phyloP scores from a whole-genome alignment of 306 rosid genomes.

The Rosa rugosa region DNA sequence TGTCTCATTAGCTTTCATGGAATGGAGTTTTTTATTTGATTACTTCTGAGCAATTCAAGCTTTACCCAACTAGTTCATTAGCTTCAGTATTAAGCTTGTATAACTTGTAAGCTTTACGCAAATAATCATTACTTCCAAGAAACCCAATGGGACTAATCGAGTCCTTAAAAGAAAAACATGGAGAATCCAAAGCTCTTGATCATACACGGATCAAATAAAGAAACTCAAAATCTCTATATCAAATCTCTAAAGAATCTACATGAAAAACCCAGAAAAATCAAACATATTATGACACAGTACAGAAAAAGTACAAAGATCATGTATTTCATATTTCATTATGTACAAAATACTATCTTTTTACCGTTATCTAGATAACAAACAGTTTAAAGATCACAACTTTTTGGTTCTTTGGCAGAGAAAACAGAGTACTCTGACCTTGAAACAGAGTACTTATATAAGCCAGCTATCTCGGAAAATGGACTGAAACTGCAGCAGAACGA shows the following conservation, averaged over 20 bases:
- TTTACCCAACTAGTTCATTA: background rate
- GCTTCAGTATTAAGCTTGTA: conserved; percentile 10
- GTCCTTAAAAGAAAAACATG: background rate
- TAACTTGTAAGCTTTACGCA: background rate
- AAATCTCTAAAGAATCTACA: background rate
- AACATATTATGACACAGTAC: background rate
- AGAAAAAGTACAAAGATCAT: background rate
- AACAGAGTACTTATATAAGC: conserved; percentile 31
- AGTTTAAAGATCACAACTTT: background rate
- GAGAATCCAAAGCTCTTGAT: background rate
- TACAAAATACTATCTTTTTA: background rate
- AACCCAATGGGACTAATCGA: background rate
- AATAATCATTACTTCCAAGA: background rate
- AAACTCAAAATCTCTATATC: background rate
- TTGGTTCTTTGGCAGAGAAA: background rate
- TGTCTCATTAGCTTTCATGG: background rate
- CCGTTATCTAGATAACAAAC: background rate
- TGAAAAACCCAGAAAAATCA: background rate
- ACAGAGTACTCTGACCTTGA: conserved; percentile 8
- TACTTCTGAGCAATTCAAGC: background rate
- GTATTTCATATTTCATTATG: background rate
- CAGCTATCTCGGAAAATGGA: conserved; percentile 69
- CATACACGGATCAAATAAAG: background rate
- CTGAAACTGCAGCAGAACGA: conserved; percentile 63
- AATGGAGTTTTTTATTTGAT: background rate